Evolutionary conservation across 441 rosid genomes (phyloP), one percentile per base, ranked within the genome.

Genomic region (Pelargonium fulgidum): DNA sequence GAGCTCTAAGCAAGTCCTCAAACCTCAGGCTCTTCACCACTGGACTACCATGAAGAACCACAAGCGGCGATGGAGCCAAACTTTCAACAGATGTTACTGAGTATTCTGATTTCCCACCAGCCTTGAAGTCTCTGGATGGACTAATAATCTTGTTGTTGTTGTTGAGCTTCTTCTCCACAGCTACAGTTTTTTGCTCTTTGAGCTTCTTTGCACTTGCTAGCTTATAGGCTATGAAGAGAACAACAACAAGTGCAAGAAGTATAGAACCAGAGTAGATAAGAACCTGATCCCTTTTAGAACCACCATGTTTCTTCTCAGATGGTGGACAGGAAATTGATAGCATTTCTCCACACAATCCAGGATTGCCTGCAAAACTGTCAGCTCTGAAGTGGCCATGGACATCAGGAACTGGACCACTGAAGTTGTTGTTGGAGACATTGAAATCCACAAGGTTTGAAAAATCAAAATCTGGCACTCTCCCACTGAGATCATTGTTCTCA

Each of bases 1-100:
- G 90, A 63, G 88, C 89, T 61, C 73, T 75, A 69, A 88, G 89
- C 84, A 88, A 72, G 65, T 85, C 87, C 56, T 86, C 85, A 1
- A 86, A 82, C 65, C 64, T 85, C 80, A 88, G 58, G 26, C 66
- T 79, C 29, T 72, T 80, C 63, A 42, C 54, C 13, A 22, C 64
- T 26, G 84, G 85, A 68, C 56, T 14, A 13, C 81, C 76, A 42
- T 73, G 22, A 17, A 88, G 86, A 14, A 86, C 74, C 22, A 78
- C 66, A 29, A 82, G 85, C 7, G 89, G 63, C 16, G 86, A 68
- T 45, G 83, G 61, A 6, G 68, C 39, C 65, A 44, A 0, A 36
- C 69, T 76, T 54, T 76, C 86, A 9, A 8, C 79, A 2, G 84
- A 84, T 70, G 81, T 74, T 33, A 81, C 70, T 2, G 90, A 87